phyloP scores from a whole-genome alignment of 192 early-diverging fungal genomes.

The Lunasporangiospora selenospora region DNA sequence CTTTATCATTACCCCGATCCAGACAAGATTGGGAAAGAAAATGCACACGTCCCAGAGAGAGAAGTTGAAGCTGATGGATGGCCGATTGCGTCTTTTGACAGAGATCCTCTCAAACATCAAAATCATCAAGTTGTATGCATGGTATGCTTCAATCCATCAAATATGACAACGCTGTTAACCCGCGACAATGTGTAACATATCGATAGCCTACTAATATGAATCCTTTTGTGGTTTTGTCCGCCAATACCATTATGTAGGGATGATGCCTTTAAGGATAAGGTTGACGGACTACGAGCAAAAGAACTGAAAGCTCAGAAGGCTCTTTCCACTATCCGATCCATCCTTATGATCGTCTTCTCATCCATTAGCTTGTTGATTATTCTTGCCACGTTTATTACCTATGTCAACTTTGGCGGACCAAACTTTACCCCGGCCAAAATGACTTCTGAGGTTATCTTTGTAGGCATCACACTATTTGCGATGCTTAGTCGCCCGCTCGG shows the following conservation, averaged over 20 bases:
- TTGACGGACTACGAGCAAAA: slow-evolving; percentile 11
- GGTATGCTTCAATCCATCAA: no score
- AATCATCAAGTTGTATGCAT: slow-evolving; percentile 32
- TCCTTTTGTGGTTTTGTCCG: background rate
- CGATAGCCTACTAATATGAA: background rate
- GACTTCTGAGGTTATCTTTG: slow-evolving; percentile 62
- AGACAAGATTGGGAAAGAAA: slow-evolving; percentile 3
- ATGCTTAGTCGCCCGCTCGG: slow-evolving; percentile 61
- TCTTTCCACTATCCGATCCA: slow-evolving; percentile 6
- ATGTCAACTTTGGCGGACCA: slow-evolving; percentile 31
- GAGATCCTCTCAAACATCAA: slow-evolving; percentile 41
- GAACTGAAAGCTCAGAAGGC: slow-evolving; percentile 22
- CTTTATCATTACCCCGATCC: slow-evolving; percentile 11
- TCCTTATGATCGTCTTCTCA: slow-evolving; percentile 25
- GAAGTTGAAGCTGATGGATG: slow-evolving; percentile 27
- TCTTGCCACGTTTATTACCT: slow-evolving; percentile 22
- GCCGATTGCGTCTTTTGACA: slow-evolving; percentile 24
- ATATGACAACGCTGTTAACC: no score
- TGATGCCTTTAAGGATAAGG: slow-evolving; percentile 10
- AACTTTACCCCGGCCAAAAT: slow-evolving; percentile 26
- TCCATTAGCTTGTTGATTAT: slow-evolving; percentile 31
- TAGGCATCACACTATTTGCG: slow-evolving; percentile 67
- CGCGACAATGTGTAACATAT: no score
- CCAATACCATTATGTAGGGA: slow-evolving; percentile 12
- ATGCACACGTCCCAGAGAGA: slow-evolving; percentile 4